Evolutionary conservation across 116 monocot genomes (phyloP), one percentile per base, ranked within the genome.

Genomic region (Trichopus zeylanicus): DNA sequence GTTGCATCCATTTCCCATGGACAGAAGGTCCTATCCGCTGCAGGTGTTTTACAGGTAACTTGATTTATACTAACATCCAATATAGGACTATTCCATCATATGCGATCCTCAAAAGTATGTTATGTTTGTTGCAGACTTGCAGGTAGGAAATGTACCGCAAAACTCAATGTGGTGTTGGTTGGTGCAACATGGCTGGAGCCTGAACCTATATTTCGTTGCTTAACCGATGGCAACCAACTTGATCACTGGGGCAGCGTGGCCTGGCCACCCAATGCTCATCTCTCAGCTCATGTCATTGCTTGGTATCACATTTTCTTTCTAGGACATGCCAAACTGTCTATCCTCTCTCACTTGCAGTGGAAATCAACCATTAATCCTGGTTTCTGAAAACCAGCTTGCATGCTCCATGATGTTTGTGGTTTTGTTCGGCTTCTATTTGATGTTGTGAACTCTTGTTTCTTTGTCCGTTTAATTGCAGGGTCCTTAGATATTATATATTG

Each of bases 1-100:
- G 81, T 97, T 53, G 91, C 87, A 63, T 97, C 95, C 13, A 90
- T 97, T 60, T 97, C 91, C 73, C 95, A 97, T 69, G 95, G 91
- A 20, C 90, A 90, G 26, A 90, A 90, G 75, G 84, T 97, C 56
- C 75, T 97, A 63, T 47, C 87, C 5, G 91, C 95, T 77, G 91
- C 91, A 29, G 91, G 87, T 19, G 95, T 91, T 65, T 79, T 97
- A 9, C 77, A 95, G 94, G 94, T 94, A 32, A 46, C 62, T 55
- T 3, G 9, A 13, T 2, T 28, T 25, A 13, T 28, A 8, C 4
- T 13, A 13, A 23, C 28, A 28, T 28, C 53, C 16, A 11, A 4
- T 54, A 12, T 15, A 5, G 29, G 29, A 3, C n/a, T n/a, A n/a
- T n/a, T n/a, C n/a, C n/a, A n/a, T n/a, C n/a, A n/a, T n/a, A n/a